phyloP scores from a whole-genome alignment of 2,329 filamentous ascomycete genomes.

The Periconia digitata region DNA sequence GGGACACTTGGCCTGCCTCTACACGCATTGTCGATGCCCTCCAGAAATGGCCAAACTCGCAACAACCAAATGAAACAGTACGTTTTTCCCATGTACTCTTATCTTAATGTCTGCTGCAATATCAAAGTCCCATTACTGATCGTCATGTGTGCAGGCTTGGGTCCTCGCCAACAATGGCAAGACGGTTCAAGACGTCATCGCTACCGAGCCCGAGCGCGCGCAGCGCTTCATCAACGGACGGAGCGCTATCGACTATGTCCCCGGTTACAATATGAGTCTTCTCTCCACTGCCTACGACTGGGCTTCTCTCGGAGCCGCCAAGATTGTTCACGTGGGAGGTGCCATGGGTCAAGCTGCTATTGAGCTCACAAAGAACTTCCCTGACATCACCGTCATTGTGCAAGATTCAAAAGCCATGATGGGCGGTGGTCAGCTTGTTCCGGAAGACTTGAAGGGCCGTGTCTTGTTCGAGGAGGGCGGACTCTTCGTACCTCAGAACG shows the following conservation, averaged over 20 bases:
- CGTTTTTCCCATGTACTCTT: constrained; percentile 1
- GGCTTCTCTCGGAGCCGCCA: constrained; percentile 11
- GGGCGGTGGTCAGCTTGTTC: constrained; percentile 6
- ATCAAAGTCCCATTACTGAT: too few species aligned
- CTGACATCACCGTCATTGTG: constrained; percentile 10
- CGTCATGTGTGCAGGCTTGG: constrained; percentile 11
- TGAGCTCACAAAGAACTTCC: constrained; percentile 11
- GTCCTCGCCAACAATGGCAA: constrained; percentile 17
- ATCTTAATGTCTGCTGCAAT: too few species aligned
- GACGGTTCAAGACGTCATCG: constrained; percentile 11
- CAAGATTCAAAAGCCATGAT: constrained; percentile 10
- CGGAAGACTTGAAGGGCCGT: constrained; percentile 7
- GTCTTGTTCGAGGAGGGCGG: constrained; percentile 11
- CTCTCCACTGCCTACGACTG: constrained; percentile 14
- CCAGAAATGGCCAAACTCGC: constrained; percentile 17
- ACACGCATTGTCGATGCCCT: constrained; percentile 13
- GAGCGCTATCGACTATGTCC: constrained; percentile 9
- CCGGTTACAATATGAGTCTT: constrained; percentile 6
- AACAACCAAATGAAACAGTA: constrained; percentile 13
- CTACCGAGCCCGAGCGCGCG: constrained; percentile 9
- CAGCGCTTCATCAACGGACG: constrained; percentile 12
- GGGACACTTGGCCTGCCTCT: constrained; percentile 13
- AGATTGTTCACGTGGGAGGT: constrained; percentile 10
- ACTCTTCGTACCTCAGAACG: constrained; percentile 12
- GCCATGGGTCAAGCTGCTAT: constrained; percentile 13